Percentiles rank a stretch among this genome's conserved stretches.
Evolutionary conservation across 1,139 yeast genomes (phyloP).

Genomic region (Yamadazyma taylorii): DNA sequence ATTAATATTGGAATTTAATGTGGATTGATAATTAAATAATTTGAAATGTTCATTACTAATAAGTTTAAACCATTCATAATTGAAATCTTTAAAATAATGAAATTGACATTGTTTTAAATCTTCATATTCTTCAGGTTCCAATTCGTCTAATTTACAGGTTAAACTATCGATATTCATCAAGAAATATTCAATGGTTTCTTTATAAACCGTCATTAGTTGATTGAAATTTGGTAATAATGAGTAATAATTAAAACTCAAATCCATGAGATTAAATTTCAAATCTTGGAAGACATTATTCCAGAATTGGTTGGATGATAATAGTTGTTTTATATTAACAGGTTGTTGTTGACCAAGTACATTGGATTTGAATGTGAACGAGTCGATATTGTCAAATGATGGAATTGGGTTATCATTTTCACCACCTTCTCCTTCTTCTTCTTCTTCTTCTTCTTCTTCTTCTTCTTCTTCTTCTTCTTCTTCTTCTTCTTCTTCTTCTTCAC

Average conservation of each 20-base stretch:
- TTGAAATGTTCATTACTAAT: conserved; percentile 25
- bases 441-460: too few species aligned
- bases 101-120: conserved; percentile 21
- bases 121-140: conserved; percentile 19
- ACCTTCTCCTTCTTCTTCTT: too few species aligned
- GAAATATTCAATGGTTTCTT: conserved; percentile 31
- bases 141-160: conserved; percentile 15
- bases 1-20: conserved; percentile 10
- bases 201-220: conserved; percentile 24
- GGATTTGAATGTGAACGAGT: not conserved
- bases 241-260: conserved; percentile 22
- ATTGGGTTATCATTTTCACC: too few species aligned
- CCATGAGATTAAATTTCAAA: conserved; percentile 26
- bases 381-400: too few species aligned
- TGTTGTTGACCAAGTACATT: conserved; percentile 8
- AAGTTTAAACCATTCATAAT: conserved; percentile 25
- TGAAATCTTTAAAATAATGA: conserved; percentile 27
- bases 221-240: conserved; percentile 31
- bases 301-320: conserved; percentile 25
- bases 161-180: conserved; percentile 24
- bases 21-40: conserved; percentile 15
- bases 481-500: conserved; percentile 4
- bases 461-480: conserved; percentile 7
- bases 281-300: conserved; percentile 40
- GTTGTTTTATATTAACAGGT: conserved; percentile 9